Percentiles rank a stretch among this genome's conserved stretches.
Conservation (phyloP, 2,329 filamentous ascomycete genomes). For the Nectriaceae sp. region DNA sequence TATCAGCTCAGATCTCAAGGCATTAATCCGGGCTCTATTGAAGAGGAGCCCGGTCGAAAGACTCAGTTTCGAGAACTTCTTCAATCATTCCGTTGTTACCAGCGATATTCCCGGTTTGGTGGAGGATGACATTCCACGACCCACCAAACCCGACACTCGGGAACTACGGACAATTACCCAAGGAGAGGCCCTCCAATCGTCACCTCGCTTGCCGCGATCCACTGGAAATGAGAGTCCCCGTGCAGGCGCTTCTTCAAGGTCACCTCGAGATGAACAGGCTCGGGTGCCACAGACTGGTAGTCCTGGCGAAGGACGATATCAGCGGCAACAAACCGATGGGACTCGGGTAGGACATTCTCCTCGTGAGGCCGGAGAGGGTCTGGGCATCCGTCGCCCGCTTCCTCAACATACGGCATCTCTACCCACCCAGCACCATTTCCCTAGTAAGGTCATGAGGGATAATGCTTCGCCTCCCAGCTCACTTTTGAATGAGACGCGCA, state of each 20-base stretch:
- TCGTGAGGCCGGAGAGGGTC: conserved; percentile 48
- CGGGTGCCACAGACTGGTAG: conserved; percentile 47
- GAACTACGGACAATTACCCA: conserved; percentile 39
- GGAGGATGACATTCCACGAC: conserved; percentile 68
- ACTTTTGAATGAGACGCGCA: conserved; percentile 36
- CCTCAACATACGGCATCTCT: conserved; percentile 51
- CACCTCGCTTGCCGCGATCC: conserved; percentile 37
- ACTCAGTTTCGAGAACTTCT: conserved; percentile 84
- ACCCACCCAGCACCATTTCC: conserved; percentile 42
- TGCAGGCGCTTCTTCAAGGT: conserved; percentile 36
- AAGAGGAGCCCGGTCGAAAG: conserved; percentile 86
- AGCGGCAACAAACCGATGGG: conserved; percentile 27
- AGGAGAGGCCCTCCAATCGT: conserved; percentile 28
- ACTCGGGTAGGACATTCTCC: conserved; percentile 45
- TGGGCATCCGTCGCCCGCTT: conserved; percentile 53
- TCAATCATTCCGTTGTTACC: conserved; percentile 71
- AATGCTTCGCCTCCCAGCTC: conserved; percentile 28
- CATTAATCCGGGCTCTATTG: conserved; percentile 75
- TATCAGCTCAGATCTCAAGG: conserved; percentile 76
- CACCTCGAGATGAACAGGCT: conserved; percentile 44
- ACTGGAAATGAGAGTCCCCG: conserved; percentile 37
- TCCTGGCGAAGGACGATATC: conserved; percentile 40
- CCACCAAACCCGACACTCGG: conserved; percentile 37
- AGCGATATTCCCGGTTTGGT: conserved; percentile 78
- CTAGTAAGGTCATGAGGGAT: conserved; percentile 26